Evolutionary conservation across 768 basidiomycete genomes (phyloP).

Genomic region (Tephrocybe sp.): DNA sequence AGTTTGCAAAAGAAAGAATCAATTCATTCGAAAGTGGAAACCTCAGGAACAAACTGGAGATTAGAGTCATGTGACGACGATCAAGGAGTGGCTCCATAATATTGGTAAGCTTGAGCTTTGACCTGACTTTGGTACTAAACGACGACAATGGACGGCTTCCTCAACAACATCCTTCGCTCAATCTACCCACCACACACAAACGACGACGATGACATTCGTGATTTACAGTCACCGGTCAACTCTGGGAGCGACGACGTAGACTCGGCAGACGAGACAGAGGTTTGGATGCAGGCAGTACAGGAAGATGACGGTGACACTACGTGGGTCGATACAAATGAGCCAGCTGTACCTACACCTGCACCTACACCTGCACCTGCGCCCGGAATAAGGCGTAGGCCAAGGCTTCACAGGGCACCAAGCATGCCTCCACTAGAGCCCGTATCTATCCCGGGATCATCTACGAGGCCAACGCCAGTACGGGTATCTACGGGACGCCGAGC

Average conservation of each 20-base stretch:
- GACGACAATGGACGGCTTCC: constrained; percentile 7
- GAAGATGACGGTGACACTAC: constrained; percentile 26
- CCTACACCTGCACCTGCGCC: too few species aligned
- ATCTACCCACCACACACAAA: neutral
- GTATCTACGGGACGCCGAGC: constrained; percentile 38
- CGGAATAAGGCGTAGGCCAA: too few species aligned
- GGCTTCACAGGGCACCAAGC: constrained; percentile 19
- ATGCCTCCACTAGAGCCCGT: constrained; percentile 30
- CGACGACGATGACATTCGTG: constrained; percentile 14
- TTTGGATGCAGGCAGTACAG: constrained; percentile 22
- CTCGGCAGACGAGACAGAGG: constrained; percentile 14
- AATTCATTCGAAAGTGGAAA: too few species aligned
- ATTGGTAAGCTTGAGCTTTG: too few species aligned
- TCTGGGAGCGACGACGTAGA: constrained; percentile 11
- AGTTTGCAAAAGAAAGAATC: too few species aligned
- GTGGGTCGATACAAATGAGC: constrained; percentile 19
- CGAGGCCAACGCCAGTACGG: too few species aligned
- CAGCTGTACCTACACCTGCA: too few species aligned
- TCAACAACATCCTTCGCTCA: constrained; percentile 9
- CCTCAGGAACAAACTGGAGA: too few species aligned
- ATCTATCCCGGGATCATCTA: neutral
- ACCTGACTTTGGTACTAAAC: neutral
- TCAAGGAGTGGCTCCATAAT: too few species aligned
- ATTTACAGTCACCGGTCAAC: too few species aligned
- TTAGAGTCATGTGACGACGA: too few species aligned